Base-by-base conservation (phyloP, 2,329 filamentous ascomycete species). In the Fusarium dlaminii region DNA sequence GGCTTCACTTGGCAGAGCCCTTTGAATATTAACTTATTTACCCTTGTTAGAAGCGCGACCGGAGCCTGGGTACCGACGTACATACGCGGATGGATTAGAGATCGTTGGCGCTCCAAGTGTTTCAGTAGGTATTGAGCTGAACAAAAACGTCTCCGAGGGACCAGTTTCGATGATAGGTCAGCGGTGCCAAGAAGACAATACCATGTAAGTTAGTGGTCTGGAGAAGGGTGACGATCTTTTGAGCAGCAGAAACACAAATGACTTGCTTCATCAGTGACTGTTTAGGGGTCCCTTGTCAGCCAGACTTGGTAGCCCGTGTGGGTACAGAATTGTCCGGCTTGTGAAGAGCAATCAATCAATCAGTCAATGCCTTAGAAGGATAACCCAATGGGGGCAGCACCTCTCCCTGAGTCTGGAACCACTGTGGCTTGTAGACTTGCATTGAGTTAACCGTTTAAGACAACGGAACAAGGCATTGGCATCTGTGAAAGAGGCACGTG, bases 401-500 rank as follows among this genome's bases (percentile, higher is more conserved):
- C 18, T 63, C 24, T 39, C 39, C 39, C 56, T 34, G 48, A 68
- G 62, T 55, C 63, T 58, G 55, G 71, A 74, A 52, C 52, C 32
- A 65, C 48, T 68, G 71, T 74, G 71, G 72, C 72, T 74, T 72
- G 36, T 43, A 64, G 55, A 29, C 46, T 55, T 73, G 46, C 64
- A 59, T 51, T 48, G 24, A 54, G 68, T 56, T 45, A 10, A 51
- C 36, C 52, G 37, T 55, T 55, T 40, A 56, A 54, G 49, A 24
- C 49, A 27, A 58, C 39, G 37, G 36, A 67, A 73, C 42, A 69
- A 63, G 64, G 64, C 58, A 63, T 58, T 59, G 64, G 67, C 65
- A 51, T 57, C 36, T 61, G 45, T 61, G 54, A 59, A 37, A 52
- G 63, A 66, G 63, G 74, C 74, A 77, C 75, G 75, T 77, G 75